Base-by-base conservation (phyloP, 345 rosid species). In the Mangifera indica region DNA sequence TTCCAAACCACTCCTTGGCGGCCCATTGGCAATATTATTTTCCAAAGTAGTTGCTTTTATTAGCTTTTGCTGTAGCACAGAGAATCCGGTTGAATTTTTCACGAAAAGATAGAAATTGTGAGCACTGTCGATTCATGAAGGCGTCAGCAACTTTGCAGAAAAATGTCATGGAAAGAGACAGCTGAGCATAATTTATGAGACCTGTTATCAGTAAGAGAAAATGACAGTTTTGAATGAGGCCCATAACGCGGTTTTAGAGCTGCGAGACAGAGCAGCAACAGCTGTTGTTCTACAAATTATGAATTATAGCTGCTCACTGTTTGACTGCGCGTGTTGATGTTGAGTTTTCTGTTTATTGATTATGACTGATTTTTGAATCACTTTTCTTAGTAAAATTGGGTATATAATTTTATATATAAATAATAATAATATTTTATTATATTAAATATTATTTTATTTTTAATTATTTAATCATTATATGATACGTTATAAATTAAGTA, bases 201-300 rank as follows among this genome's bases (percentile, higher is more conserved):
- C n/a, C n/a, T n/a, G n/a, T n/a, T n/a, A n/a, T n/a, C n/a, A n/a
- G n/a, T n/a, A n/a, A n/a, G n/a, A n/a, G n/a, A n/a, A n/a, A n/a
- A n/a, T n/a, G n/a, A n/a, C n/a, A n/a, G n/a, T 13, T 45, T 5
- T 46, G 46, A 4, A 48, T 48, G 58, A 32, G 14, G 60, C 11
- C 17, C 54, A 42, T 32, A 70, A 87, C 91, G 91, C 88, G 91
- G 85, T 81, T 85, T 82, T 58, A 12, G 80, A 77, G 73, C 63
- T 75, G 85, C 80, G 49, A 75, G 87, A 83, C 97, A 91, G 93
- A 74, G 71, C 56, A 79, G 85, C 86, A 76, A 71, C 89, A 88
- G 97, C 97, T 89, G 87, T 72, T 21, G 15, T 58, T 34, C 29
- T 22, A 22, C 17, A 6, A 18, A 32, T 8, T n/a, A 61, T 25